These are phyloP conservation scores for Hirschioporus abietinus DNA, from an alignment of 768 basidiomycete species.

Conservation along the genomic window DNA sequence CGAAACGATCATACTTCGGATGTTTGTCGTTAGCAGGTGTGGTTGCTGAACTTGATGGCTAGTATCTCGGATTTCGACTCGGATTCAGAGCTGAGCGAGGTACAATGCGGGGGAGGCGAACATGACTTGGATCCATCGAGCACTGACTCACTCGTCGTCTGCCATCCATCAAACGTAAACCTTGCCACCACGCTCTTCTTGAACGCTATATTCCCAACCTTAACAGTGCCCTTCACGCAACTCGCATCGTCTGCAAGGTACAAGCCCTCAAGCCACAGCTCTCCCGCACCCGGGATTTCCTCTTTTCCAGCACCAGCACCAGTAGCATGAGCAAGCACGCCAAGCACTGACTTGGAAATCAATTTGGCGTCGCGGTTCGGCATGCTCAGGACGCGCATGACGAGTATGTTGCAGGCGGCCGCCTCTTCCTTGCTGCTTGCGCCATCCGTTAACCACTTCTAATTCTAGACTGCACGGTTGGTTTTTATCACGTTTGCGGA, in stretches of 20 bases:
- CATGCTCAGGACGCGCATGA: slow-evolving; percentile 68
- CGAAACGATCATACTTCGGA: slow-evolving; percentile 59
- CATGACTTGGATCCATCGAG: slow-evolving; percentile 52
- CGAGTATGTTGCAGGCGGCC: slow-evolving; percentile 32
- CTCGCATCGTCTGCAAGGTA: slow-evolving; percentile 45
- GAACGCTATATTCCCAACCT: slow-evolving; percentile 82
- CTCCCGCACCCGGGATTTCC: slow-evolving; percentile 26
- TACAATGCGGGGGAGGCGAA: slow-evolving; percentile 11
- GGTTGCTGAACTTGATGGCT: not conserved
- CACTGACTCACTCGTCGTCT: slow-evolving; percentile 91
- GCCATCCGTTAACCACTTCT: slow-evolving; percentile 48
- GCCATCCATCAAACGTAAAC: slow-evolving; percentile 94
- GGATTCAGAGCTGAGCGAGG: not conserved
- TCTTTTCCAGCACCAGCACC: not conserved
- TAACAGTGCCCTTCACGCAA: slow-evolving; percentile 65
- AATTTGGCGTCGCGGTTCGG: slow-evolving; percentile 31
- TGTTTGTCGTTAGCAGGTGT: not conserved
- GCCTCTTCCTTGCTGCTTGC: slow-evolving; percentile 24
- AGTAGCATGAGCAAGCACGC: not conserved
- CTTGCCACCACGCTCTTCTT: slow-evolving; percentile 83
- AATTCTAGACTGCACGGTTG: slow-evolving; percentile 40
- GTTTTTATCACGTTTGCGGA: slow-evolving; percentile 66
- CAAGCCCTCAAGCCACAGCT: slow-evolving; percentile 52
- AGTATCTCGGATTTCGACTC: not conserved
- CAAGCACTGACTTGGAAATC: not conserved